Evolutionary conservation across 495 filamentous ascomycete species (phyloP).

Genomic region (Aspergillus incahuasiensis): DNA sequence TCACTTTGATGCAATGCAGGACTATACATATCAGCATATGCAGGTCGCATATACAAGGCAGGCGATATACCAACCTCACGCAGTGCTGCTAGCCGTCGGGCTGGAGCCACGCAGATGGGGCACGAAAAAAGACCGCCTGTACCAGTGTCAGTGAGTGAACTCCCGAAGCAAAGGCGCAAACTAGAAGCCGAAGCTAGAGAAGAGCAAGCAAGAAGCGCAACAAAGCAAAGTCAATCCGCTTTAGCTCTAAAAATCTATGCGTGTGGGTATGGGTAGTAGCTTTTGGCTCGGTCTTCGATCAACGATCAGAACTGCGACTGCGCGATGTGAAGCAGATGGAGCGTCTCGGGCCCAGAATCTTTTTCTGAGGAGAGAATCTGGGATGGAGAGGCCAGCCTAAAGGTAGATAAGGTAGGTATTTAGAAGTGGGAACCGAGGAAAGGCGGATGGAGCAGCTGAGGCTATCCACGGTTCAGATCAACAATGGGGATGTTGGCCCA

Average conservation of each 20-base stretch:
- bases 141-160: constrained; percentile 40
- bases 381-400: constrained; percentile 22
- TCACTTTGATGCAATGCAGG: constrained; percentile 8
- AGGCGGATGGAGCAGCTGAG: constrained; percentile 27
- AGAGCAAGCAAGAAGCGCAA: constrained; percentile 16
- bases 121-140: constrained; percentile 22
- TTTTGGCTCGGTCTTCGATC: constrained; percentile 2
- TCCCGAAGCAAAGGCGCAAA: constrained; percentile 18
- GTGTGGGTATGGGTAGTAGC: neutral
- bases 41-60: constrained; percentile 3
- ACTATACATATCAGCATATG: constrained; percentile 16
- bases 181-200: constrained; percentile 12
- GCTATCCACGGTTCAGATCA: constrained; percentile 42
- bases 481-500: constrained; percentile 43
- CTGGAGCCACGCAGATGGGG: constrained; percentile 22
- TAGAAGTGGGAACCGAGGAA: constrained; percentile 30
- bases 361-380: constrained; percentile 7
- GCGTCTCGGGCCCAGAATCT: constrained; percentile 8
- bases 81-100: constrained; percentile 20
- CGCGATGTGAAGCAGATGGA: neutral
- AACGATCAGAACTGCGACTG: neutral
- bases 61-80: constrained; percentile 19
- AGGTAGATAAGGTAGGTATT: constrained; percentile 30
- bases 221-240: constrained; percentile 17
- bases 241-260: constrained; percentile 3